Evolutionary conservation across 257 asterid species (phyloP).

Genomic region (Forsythia viridissima): DNA sequence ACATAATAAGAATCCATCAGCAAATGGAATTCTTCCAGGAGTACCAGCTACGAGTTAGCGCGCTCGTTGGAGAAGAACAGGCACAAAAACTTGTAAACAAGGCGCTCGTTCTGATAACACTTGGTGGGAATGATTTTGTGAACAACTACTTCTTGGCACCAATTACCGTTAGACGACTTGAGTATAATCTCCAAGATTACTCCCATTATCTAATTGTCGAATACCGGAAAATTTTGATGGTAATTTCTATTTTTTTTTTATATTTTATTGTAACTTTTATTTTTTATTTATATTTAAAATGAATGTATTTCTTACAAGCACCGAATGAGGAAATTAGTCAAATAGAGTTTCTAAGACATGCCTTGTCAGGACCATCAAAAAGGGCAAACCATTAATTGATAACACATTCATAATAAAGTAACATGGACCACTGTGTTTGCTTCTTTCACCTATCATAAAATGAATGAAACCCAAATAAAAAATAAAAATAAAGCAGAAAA

Average conservation of each 20-base stretch:
- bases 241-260: neutral
- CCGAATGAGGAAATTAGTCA: neutral
- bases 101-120: conserved; percentile 42
- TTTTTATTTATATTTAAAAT: neutral
- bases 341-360: neutral
- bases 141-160: conserved; percentile 50
- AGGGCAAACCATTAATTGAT: neutral
- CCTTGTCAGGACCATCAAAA: neutral
- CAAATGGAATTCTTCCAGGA: conserved; percentile 33
- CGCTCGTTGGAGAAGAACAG: conserved; percentile 29
- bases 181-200: conserved; percentile 27
- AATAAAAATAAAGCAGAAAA: neutral
- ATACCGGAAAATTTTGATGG: conserved; percentile 42
- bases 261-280: neutral
- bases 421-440: neutral
- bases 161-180: conserved; percentile 32
- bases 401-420: neutral
- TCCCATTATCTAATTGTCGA: conserved; percentile 35
- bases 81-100: conserved; percentile 32
- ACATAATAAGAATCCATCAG: conserved; percentile 29
- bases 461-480: neutral
- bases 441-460: neutral
- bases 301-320: neutral
- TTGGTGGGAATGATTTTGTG: conserved; percentile 55
- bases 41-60: conserved; percentile 35